These are phyloP conservation scores for Jaltomata sinuosa DNA, from an alignment of 257 asterid species.

Conservation along the genomic window DNA sequence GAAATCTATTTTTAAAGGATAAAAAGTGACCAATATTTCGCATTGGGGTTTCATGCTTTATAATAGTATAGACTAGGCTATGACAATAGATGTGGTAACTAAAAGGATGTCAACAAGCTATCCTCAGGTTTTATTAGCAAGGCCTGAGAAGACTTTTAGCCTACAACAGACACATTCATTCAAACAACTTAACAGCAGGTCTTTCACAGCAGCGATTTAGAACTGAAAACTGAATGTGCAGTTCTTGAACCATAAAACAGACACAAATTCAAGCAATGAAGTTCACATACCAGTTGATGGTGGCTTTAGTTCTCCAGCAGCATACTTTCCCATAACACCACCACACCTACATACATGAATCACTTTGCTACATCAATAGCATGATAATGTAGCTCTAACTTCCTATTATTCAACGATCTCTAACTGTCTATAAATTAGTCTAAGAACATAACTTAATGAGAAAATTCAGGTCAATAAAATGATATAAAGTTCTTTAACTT, in stretches of 20 bases:
- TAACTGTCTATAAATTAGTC: background rate
- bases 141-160: background rate
- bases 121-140: background rate
- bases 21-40: background rate
- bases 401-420: background rate
- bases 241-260: background rate
- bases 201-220: background rate
- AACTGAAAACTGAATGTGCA: background rate
- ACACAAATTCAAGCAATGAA: slow-evolving; percentile 1
- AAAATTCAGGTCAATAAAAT: background rate
- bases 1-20: background rate
- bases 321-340: slow-evolving; percentile 98
- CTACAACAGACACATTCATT: background rate
- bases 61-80: background rate
- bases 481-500: background rate
- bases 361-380: background rate
- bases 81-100: background rate
- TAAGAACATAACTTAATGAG: background rate
- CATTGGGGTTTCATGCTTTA: background rate
- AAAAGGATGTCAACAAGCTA: background rate
- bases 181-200: background rate
- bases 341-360: slow-evolving; percentile 67
- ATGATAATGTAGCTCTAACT: background rate
- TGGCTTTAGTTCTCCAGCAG: slow-evolving; percentile 97
- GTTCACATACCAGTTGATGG: slow-evolving; percentile 72